phyloP scores from a whole-genome alignment of 371 early-diverging fungal species.

The Mucor circinelloides region DNA sequence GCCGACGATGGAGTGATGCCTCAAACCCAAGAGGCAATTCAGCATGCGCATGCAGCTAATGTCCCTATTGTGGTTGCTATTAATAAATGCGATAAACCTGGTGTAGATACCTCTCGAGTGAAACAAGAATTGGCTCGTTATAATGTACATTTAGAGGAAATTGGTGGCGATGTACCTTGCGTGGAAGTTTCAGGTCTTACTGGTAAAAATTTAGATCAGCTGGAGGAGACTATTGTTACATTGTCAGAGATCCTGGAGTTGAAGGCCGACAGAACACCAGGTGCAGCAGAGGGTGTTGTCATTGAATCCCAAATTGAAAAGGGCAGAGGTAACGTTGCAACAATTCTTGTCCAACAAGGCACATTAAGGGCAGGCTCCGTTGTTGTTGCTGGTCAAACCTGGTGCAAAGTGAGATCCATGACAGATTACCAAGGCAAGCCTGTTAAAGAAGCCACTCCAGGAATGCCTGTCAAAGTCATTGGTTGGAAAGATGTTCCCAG shows the following conservation, averaged over 20 bases:
- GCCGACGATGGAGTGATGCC: conserved; percentile 98
- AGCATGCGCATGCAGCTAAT: conserved; percentile 85
- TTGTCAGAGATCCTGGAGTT: conserved; percentile 86
- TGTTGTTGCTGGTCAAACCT: conserved; percentile 83
- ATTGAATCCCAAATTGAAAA: conserved; percentile 89
- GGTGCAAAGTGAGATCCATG: conserved; percentile 89
- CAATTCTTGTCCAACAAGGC: conserved; percentile 86
- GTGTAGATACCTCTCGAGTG: conserved; percentile 70
- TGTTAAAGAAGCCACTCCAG: conserved; percentile 83
- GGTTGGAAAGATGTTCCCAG: conserved; percentile 94
- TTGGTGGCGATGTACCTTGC: conserved; percentile 91
- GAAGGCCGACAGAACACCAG: conserved; percentile 76
- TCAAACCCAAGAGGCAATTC: conserved; percentile 94
- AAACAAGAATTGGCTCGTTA: conserved; percentile 80
- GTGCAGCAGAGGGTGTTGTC: conserved; percentile 81
- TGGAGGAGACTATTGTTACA: conserved; percentile 88
- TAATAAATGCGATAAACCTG: conserved; percentile 95
- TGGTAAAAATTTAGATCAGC: conserved; percentile 80
- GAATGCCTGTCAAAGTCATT: conserved; percentile 84
- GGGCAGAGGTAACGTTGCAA: conserved; percentile 85
- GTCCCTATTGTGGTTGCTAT: conserved; percentile 96
- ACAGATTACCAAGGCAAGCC: conserved; percentile 74
- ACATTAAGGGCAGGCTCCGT: conserved; percentile 76
- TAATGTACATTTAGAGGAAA: conserved; percentile 88
- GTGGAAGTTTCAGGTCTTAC: conserved; percentile 91